Percentiles rank a stretch among this genome's conserved stretches.
Evolutionary conservation across 192 early-diverging fungal species (phyloP).

Genomic region (Coemansia biformis): DNA sequence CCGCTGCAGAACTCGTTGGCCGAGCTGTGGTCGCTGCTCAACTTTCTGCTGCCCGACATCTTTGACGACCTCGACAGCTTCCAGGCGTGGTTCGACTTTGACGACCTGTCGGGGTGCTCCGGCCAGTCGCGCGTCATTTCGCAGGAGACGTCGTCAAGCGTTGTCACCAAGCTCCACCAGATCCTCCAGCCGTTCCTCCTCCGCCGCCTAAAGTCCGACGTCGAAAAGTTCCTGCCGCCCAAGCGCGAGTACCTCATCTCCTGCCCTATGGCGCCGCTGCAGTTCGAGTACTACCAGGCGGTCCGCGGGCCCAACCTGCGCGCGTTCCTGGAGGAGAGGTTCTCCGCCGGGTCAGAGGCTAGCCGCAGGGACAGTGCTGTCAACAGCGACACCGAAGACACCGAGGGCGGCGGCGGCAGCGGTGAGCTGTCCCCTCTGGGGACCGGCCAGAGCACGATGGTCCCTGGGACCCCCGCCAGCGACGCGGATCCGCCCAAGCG

Average conservation of each 20-base stretch:
- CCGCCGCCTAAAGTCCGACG: conserved; percentile 63
- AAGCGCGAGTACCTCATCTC: conserved; percentile 87
- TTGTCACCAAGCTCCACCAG: conserved; percentile 78
- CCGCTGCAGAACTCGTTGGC: conserved; percentile 88
- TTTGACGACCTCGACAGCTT: conserved; percentile 86
- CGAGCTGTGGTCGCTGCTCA: conserved; percentile 93
- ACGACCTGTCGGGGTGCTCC: conserved; percentile 60
- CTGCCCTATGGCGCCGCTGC: conserved; percentile 63
- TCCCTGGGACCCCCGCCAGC: conserved; percentile 19
- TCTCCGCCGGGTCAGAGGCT: not conserved
- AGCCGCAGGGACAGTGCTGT: not conserved
- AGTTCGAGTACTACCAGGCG: conserved; percentile 70
- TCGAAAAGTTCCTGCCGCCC: conserved; percentile 81
- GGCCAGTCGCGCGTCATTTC: conserved; percentile 61
- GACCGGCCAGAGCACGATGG: conserved; percentile 6
- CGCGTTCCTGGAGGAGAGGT: conserved; percentile 49
- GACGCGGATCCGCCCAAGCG: no score
- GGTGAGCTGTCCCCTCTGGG: no score
- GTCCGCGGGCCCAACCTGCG: conserved; percentile 58
- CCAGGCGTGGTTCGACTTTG: conserved; percentile 80
- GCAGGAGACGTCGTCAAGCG: conserved; percentile 59
- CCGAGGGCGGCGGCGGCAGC: no score
- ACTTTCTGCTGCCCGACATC: conserved; percentile 93
- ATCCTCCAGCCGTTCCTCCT: conserved; percentile 73
- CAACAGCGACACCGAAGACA: not conserved